Evolutionary conservation across 2,329 filamentous ascomycete genomes (phyloP).

Genomic region (Bipolaris victoriae): DNA sequence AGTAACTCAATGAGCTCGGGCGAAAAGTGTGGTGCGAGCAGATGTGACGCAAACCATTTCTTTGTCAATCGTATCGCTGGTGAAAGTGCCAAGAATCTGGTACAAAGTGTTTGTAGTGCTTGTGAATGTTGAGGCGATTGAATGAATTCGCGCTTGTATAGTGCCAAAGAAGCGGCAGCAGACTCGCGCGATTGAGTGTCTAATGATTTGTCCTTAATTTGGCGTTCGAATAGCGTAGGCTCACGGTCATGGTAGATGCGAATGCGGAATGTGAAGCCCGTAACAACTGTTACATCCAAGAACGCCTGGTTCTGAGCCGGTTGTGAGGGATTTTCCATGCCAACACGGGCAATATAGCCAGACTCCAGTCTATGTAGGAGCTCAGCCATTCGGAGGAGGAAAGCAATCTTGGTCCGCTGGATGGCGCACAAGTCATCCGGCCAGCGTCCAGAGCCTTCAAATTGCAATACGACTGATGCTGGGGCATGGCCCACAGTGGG

Average conservation of each 20-base stretch:
- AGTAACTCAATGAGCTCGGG: conserved; percentile 87
- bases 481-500: conserved; percentile 60
- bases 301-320: conserved; percentile 78
- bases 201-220: conserved; percentile 73
- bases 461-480: conserved; percentile 83
- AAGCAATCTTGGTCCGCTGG: conserved; percentile 91
- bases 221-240: conserved; percentile 77
- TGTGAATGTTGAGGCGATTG: conserved; percentile 81
- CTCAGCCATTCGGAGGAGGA: conserved; percentile 74
- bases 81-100: conserved; percentile 78
- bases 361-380: conserved; percentile 69
- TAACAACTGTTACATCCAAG: conserved; percentile 78
- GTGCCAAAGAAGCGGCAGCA: conserved; percentile 70
- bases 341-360: conserved; percentile 70
- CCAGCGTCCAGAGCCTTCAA: conserved; percentile 93
- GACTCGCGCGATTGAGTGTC: conserved; percentile 71
- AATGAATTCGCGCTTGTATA: conserved; percentile 73
- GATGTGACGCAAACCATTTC: conserved; percentile 85
- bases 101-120: conserved; percentile 78
- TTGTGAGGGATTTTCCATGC: conserved; percentile 75
- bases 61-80: conserved; percentile 84
- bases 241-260: conserved; percentile 91
- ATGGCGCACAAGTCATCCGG: conserved; percentile 90
- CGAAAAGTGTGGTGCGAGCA: conserved; percentile 75
- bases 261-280: conserved; percentile 77